phyloP scores from a whole-genome alignment of 805 yeast genomes.

The Yamadazyma nakazawae region DNA sequence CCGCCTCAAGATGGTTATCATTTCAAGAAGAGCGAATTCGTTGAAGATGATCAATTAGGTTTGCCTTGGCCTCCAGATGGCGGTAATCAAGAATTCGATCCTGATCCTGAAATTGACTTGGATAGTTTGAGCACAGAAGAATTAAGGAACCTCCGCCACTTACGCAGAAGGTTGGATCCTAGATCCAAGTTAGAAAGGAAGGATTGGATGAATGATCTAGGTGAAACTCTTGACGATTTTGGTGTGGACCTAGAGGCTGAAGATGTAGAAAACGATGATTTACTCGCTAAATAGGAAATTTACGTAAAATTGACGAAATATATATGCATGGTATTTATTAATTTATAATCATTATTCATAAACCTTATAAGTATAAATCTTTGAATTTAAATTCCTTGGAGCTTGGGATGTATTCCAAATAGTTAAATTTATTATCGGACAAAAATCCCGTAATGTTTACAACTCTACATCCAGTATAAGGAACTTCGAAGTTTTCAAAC shows the following conservation, averaged over 20 bases:
- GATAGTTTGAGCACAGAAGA: conserved; percentile 11
- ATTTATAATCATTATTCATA: conserved; percentile 2
- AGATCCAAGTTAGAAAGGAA: conserved; percentile 35
- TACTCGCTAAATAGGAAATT: not conserved
- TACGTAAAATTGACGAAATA: not conserved
- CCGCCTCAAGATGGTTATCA: conserved; percentile 59
- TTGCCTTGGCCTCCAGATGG: conserved; percentile 96
- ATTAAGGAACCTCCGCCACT: conserved; percentile 19
- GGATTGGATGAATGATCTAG: conserved; percentile 73
- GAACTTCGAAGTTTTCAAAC: conserved; percentile 67
- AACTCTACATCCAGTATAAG: conserved; percentile 79
- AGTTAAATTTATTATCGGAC: conserved; percentile 45
- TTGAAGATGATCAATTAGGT: conserved; percentile 55
- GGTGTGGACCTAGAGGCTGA: conserved; percentile 83
- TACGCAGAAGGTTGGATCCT: conserved; percentile 35
- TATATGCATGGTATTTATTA: not conserved
- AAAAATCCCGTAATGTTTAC: conserved; percentile 64
- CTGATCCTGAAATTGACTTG: conserved; percentile 16
- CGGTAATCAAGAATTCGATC: conserved; percentile 42
- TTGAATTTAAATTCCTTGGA: conserved; percentile 32
- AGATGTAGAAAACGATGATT: conserved; percentile 20
- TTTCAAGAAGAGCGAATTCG: conserved; percentile 53
- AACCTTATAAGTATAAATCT: conserved; percentile 13
- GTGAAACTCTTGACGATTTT: conserved; percentile 80
- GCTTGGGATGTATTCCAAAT: conserved; percentile 70